These are phyloP conservation scores for Durotheca rogersii DNA, from an alignment of 495 filamentous ascomycete genomes.

Conservation along the genomic window DNA sequence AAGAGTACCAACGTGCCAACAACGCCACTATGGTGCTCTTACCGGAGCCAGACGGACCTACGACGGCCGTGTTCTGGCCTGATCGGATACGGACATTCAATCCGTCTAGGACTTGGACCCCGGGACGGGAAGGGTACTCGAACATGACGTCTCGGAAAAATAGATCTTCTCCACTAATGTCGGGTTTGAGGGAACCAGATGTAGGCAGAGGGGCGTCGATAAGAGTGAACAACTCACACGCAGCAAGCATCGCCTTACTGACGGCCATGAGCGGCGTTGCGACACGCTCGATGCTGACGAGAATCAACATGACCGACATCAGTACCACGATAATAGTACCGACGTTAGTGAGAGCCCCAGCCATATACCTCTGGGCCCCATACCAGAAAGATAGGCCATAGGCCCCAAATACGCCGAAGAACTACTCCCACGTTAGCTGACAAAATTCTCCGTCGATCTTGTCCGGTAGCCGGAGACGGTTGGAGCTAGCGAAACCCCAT, in stretches of 20 bases:
- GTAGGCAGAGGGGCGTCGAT: constrained; percentile 40
- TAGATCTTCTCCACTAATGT: constrained; percentile 42
- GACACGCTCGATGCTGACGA: constrained; percentile 36
- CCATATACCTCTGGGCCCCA: constrained; percentile 26
- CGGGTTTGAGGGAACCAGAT: constrained; percentile 28
- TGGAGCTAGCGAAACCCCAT: no score
- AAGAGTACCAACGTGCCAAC: constrained; percentile 60
- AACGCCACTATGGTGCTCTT: constrained; percentile 80
- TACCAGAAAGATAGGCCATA: constrained; percentile 33
- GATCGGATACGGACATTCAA: not conserved
- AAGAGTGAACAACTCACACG: constrained; percentile 40
- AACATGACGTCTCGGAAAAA: constrained; percentile 49
- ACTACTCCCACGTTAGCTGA: not conserved
- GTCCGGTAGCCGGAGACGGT: no score
- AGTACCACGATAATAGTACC: constrained; percentile 37
- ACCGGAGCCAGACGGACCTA: constrained; percentile 53
- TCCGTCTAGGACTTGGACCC: constrained; percentile 32
- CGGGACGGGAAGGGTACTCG: constrained; percentile 56
- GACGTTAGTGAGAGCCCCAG: constrained; percentile 26
- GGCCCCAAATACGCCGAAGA: not conserved
- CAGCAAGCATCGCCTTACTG: constrained; percentile 38
- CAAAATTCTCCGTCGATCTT: no score
- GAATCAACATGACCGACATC: constrained; percentile 42
- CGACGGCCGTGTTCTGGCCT: not conserved
- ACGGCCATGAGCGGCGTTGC: constrained; percentile 36